Evolutionary conservation across 2,329 filamentous ascomycete species (phyloP), one percentile per base, ranked within the genome.

Genomic region (Cephalotrichum gorgonifer): DNA sequence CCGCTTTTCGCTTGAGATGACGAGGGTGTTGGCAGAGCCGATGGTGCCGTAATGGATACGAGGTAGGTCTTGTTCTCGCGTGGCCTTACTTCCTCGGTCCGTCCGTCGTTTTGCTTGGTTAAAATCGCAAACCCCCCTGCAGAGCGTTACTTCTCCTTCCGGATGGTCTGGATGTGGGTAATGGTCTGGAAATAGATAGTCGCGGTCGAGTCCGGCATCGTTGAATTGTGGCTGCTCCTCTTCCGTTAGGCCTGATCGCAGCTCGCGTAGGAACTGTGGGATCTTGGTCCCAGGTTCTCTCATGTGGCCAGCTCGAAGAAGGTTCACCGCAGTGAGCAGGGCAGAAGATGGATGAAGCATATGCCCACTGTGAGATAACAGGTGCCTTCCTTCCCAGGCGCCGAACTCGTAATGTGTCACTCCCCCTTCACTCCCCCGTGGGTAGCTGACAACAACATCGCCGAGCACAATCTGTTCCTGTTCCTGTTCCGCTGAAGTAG

Each of bases 1-100:
- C n/a, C n/a, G n/a, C n/a, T n/a, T n/a, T n/a, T n/a, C n/a, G n/a
- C n/a, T 14, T 8, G 7, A 8, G 8, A 8, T 31, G 28, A 52
- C 49, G 7, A 54, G 50, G 7, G 54, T 47, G 26, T 54, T 53
- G 1, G 52, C 50, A 4, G 54, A 57, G 2, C 51, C 55, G 23
- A 55, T 55, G 28, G 50, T 48, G 47, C 51, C 50, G n/a, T 50
- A 53, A 27, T 53, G 50, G 17, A 51, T 31, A 11, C 12, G 33
- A 38, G 33, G 33, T 2, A 2, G 11, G 33, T 38, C 33, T 15
- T 38, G n/a, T 38, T 38, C 14, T 20, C 33, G 33, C 33, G n/a
- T 2, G 14, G 33, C 33, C 6, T n/a, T 2, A n/a, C 9, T 2
- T 6, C 23, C 42, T 27, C 42, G 42, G 4, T 15, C 22, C 6